A percentile compares a stretch with the other conserved stretches of the same genome.
These are phyloP conservation scores for Alternaria alternata DNA, from an alignment of 2,329 filamentous ascomycete species.

Conservation along the genomic window DNA sequence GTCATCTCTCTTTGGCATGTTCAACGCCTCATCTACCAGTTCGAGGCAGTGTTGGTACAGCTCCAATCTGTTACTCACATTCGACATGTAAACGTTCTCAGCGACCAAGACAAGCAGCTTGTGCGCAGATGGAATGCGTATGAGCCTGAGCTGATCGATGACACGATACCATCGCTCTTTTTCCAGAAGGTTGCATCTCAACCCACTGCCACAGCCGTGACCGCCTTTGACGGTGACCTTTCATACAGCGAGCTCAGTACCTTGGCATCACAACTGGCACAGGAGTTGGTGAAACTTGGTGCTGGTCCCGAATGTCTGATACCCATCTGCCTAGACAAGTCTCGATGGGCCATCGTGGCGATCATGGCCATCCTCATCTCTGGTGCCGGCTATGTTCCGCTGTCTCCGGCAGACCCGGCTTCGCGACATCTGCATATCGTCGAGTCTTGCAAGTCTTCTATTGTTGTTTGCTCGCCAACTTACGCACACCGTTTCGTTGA, in stretches of 20 bases:
- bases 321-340: conserved; percentile 49
- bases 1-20: conserved; percentile 39
- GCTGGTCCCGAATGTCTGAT: conserved; percentile 46
- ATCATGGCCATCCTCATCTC: conserved; percentile 49
- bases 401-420: conserved; percentile 39
- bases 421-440: conserved; percentile 40
- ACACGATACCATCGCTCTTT: conserved; percentile 39
- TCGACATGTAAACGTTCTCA: conserved; percentile 36
- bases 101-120: conserved; percentile 36
- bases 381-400: conserved; percentile 44
- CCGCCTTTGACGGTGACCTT: conserved; percentile 42
- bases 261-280: conserved; percentile 36
- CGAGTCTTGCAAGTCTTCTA: conserved; percentile 34
- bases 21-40: conserved; percentile 41
- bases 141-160: conserved; percentile 31
- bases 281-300: conserved; percentile 40
- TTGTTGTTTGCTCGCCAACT: conserved; percentile 39
- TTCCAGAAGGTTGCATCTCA: conserved; percentile 25
- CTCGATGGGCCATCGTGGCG: conserved; percentile 47
- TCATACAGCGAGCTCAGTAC: conserved; percentile 38
- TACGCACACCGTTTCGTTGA: conserved; percentile 31
- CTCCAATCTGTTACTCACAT: conserved; percentile 33
- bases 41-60: conserved; percentile 40
- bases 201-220: conserved; percentile 35
- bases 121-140: conserved; percentile 35